A percentile compares a stretch with the other conserved stretches of the same genome.
phyloP scores from a whole-genome alignment of 148 eudicot genomes.

The Rheum nobile region DNA sequence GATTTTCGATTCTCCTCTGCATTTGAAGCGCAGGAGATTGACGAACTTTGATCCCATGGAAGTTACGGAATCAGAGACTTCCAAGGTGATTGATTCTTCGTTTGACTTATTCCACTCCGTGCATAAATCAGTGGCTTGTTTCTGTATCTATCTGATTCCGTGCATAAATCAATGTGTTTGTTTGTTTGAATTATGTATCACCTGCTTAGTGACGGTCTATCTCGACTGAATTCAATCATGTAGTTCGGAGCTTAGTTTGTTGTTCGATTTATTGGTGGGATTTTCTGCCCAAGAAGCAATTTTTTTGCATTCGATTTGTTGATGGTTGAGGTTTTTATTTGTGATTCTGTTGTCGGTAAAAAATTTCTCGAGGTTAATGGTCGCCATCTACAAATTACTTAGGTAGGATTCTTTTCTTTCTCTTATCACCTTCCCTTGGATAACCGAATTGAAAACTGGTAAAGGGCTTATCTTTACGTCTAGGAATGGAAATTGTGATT shows the following conservation, averaged over 20 bases:
- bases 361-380: not conserved
- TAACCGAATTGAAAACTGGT: not conserved
- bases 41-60: constrained; percentile 29
- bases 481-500: not conserved
- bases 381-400: not conserved
- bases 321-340: not conserved
- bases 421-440: not conserved
- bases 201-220: not conserved
- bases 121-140: not conserved
- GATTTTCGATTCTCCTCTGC: constrained; percentile 20
- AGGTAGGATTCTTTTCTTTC: not conserved
- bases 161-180: not conserved
- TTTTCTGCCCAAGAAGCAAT: not conserved
- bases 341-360: not conserved
- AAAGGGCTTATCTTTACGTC: not conserved
- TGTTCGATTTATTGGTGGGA: not conserved
- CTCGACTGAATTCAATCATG: not conserved
- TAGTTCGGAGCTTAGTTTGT: not conserved
- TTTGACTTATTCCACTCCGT: not conserved
- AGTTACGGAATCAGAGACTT: constrained; percentile 26
- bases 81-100: constrained; percentile 15
- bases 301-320: not conserved
- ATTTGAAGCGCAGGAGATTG: constrained; percentile 24
- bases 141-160: not conserved
- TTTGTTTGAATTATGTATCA: not conserved